Evolutionary conservation across 108 stramenopile species (phyloP).

Genomic region (Stephanodiscus triporus): DNA sequence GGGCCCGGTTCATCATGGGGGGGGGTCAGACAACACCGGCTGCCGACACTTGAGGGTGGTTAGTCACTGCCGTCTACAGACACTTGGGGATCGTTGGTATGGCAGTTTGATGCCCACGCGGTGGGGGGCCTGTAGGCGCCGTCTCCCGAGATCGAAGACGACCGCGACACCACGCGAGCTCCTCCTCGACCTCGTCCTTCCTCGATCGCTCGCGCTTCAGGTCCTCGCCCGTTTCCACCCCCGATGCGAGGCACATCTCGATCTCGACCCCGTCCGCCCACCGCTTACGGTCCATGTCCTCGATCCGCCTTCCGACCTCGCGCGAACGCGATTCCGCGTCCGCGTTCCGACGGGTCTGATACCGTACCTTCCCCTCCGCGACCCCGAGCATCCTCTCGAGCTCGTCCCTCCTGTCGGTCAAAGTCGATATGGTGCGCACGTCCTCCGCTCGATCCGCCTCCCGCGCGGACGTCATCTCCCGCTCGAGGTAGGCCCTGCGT

Average conservation of each 20-base stretch:
- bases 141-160: slow-evolving; percentile 13
- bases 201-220: neutral
- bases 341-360: slow-evolving; percentile 14
- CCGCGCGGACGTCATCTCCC: neutral
- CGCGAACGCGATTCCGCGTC: slow-evolving; percentile 5
- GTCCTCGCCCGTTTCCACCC: slow-evolving; percentile 12
- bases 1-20: no score
- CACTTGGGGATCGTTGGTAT: no score
- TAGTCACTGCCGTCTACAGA: no score
- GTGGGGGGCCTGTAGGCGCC: no score
- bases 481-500: slow-evolving; percentile 5
- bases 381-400: slow-evolving; percentile 15
- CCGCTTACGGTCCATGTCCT: slow-evolving; percentile 28
- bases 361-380: slow-evolving; percentile 27
- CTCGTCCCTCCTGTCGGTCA: slow-evolving; percentile 9
- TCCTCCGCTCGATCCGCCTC: slow-evolving; percentile 20
- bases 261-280: slow-evolving; percentile 24
- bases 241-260: slow-evolving; percentile 5
- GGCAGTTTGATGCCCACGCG: no score
- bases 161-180: slow-evolving; percentile 13
- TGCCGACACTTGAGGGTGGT: no score
- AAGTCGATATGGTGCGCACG: slow-evolving; percentile 10
- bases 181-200: slow-evolving; percentile 5
- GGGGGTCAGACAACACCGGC: no score
- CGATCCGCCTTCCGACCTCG: slow-evolving; percentile 6